Conservation (phyloP, 257 asterid genomes). For the Ehretia macrophylla region DNA sequence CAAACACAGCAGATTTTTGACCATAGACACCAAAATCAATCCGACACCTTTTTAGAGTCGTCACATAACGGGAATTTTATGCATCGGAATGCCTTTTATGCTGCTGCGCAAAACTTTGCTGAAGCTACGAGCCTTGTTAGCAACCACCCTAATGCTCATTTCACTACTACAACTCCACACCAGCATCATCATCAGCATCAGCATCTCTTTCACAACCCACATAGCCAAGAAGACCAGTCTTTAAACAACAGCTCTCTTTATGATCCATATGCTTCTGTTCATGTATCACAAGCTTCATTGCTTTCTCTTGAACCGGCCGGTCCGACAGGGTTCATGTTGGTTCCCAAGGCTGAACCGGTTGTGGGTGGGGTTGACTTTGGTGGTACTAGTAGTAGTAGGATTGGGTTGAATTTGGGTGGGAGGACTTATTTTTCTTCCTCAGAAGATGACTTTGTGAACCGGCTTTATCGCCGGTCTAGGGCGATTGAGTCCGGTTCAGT, state of each 20-base stretch:
- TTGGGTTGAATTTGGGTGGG: constrained; percentile 85
- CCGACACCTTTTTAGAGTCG: not conserved
- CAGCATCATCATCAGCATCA: constrained; percentile 30
- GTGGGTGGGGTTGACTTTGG: constrained; percentile 39
- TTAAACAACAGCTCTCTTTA: constrained; percentile 25
- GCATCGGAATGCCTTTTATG: constrained; percentile 14
- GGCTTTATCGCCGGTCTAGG: constrained; percentile 91
- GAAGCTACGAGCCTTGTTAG: constrained; percentile 16
- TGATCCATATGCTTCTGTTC: constrained; percentile 47
- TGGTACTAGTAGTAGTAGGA: constrained; percentile 32
- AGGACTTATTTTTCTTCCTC: constrained; percentile 86
- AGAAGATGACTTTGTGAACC: constrained; percentile 92
- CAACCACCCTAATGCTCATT: constrained; percentile 42
- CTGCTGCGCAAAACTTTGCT: constrained; percentile 32
- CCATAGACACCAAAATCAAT: not conserved
- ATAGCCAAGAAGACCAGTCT: constrained; percentile 9
- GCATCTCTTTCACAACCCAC: constrained; percentile 30
- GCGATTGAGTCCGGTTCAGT: constrained; percentile 62
- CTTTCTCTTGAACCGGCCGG: constrained; percentile 58
- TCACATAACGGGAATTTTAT: too few species aligned
- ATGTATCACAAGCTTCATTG: constrained; percentile 34
- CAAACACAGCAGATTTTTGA: constrained; percentile 49
- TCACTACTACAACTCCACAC: constrained; percentile 20
- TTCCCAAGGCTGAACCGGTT: constrained; percentile 73
- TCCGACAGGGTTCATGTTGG: constrained; percentile 48